phyloP scores from a whole-genome alignment of 2,329 filamentous ascomycete species.

The Exophiala alcalophila region DNA sequence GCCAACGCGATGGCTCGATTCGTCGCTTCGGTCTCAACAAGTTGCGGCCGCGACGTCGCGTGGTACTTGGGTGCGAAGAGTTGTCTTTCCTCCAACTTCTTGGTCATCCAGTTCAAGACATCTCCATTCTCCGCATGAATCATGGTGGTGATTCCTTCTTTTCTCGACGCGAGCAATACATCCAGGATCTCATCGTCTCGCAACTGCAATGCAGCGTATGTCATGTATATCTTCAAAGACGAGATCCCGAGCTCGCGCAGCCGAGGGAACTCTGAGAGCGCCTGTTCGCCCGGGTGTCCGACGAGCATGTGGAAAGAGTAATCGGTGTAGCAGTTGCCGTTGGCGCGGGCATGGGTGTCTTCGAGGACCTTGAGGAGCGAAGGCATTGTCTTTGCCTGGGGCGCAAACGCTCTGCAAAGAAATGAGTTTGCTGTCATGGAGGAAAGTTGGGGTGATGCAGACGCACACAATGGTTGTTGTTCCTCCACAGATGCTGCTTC shows the following conservation, averaged over 20 bases:
- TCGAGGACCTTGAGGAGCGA: conserved; percentile 45
- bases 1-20: conserved; percentile 48
- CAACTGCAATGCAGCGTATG: conserved; percentile 43
- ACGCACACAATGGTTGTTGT: conserved; percentile 47
- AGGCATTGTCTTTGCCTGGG: conserved; percentile 46
- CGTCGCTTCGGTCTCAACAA: conserved; percentile 50
- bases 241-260: conserved; percentile 41
- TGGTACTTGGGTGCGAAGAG: conserved; percentile 47
- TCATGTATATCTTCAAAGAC: conserved; percentile 49
- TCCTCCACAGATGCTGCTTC: conserved; percentile 48
- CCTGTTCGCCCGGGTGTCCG: conserved; percentile 49
- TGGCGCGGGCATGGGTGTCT: conserved; percentile 44
- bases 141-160: conserved; percentile 49
- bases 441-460: background rate
- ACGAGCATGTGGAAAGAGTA: conserved; percentile 55
- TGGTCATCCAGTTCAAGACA: conserved; percentile 45
- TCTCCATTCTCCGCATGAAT: conserved; percentile 51
- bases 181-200: conserved; percentile 46
- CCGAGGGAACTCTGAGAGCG: conserved; percentile 40
- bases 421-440: background rate
- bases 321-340: conserved; percentile 48
- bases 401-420: conserved; percentile 42
- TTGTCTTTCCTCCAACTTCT: conserved; percentile 41
- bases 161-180: conserved; percentile 49
- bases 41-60: conserved; percentile 45